Evolutionary conservation across 2,329 filamentous ascomycete species (phyloP), one percentile per base, ranked within the genome.

Genomic region (Paracoccidioides brasiliensis): DNA sequence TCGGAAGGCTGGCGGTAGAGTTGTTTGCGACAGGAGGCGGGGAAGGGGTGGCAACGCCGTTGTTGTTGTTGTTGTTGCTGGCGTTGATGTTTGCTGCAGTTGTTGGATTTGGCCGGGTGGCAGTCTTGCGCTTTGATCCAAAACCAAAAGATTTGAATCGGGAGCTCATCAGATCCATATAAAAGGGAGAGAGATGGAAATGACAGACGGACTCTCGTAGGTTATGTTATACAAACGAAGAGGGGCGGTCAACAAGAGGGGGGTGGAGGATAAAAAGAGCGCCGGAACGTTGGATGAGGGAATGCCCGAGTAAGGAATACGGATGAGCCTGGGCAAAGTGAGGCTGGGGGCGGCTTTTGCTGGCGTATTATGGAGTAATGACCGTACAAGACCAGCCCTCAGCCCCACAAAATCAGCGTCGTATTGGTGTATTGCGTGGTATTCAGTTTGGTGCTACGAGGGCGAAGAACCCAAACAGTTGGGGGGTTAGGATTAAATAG

Each of bases 1-100:
- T 82, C 63, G 78, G 71, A 48, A 78, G 72, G 62, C 76, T 78
- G 57, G 75, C 73, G 54, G 70, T 72, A 35, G 75, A 77, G 46
- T 74, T 70, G 64, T 72, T 76, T 61, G 67, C 65, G 57, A 67
- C 65, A 51, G 69, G 68, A 41, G 70, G 67, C 43, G 71, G 67
- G 52, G 65, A 66, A 68, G 65, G 66, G 64, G 62, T 57, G 66
- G 64, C 51, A 50, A 63, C 62, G 59, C 63, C 62, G 59, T 22
- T 22, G 22, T 22, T 22, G 22, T 22, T 22, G 22, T 22, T 22
- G 22, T 2, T 22, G 22, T 2, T 22, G 22, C 22, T 22, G 22
- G 1, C 2, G 22, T 22, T 22, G 22, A 1, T 22, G 62, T 69
- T 54, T n/a, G n/a, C n/a, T n/a, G 61, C 56, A 48, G 64, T 60